Evolutionary conservation across 345 rosid species (phyloP), one percentile per base, ranked within the genome.

Genomic region (Lumnitzera littorea): DNA sequence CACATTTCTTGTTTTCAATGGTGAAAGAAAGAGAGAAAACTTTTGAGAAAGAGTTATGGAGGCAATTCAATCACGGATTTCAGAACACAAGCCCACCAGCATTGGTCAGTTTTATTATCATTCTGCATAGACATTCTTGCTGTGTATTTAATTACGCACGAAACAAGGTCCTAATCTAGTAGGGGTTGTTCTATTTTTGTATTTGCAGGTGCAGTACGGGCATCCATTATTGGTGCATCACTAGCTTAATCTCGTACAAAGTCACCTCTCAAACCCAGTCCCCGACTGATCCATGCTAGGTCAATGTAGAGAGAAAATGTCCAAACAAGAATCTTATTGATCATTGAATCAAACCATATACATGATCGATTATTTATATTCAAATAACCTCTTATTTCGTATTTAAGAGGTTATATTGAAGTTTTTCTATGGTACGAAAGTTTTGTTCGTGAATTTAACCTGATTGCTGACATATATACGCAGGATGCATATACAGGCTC

Each of bases 401-500:
- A 2, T 27, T 27, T 27, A 27, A 27, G 31, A 20, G 20, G 20
- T 20, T 20, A 20, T 20, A 0, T 27, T 27, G 3, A 27, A 27
- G 31, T 2, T 59, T 12, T 48, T 24, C 23, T n/a, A 23, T 36
- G 48, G 29, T 29, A 36, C 43, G 43, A 36, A 36, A 6, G 43
- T 36, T 36, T 36, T 36, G 7, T 36, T 36, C 1, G 7, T 36
- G 1, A 3, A 27, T 27, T 27, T 3, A 36, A 1, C 0, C 43
- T 36, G 7, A 9, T 36, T 36, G 43, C 0, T 36, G 43, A 9
- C 11, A 9, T 36, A 36, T 36, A 7, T 36, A 36, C 49, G 29
- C 10, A 84, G 91, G 85, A 72, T 86, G 89, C 94, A 86, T 51
- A 87, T 89, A 29, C 89, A 86, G 53, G 94, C 94, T 46, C 43